Conservation (phyloP, 2,329 filamentous ascomycete species). For the Bipolaris sorokiniana region DNA sequence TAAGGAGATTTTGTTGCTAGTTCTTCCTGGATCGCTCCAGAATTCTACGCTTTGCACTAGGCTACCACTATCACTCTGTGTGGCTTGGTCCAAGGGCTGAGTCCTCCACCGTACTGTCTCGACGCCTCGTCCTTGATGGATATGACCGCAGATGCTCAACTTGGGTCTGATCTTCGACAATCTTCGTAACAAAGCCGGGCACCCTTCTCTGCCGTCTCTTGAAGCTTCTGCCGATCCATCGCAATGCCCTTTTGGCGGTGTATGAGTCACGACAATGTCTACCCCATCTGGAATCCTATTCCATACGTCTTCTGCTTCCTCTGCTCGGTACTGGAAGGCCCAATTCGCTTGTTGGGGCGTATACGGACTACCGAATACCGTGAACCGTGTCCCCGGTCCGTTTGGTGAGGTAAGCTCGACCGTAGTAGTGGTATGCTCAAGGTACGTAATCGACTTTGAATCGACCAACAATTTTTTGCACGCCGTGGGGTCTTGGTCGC, state of each 20-base stretch:
- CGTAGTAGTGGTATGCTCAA: conserved; percentile 62
- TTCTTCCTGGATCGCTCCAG: conserved; percentile 66
- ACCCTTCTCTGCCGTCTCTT: conserved; percentile 57
- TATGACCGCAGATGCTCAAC: conserved; percentile 73
- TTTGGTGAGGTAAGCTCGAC: conserved; percentile 56
- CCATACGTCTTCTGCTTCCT: conserved; percentile 61
- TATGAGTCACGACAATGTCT: conserved; percentile 75
- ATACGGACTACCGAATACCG: conserved; percentile 73
- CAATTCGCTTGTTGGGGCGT: conserved; percentile 63
- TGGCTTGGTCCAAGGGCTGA: conserved; percentile 1
- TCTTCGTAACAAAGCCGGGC: conserved; percentile 62
- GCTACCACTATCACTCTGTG: conserved; percentile 31
- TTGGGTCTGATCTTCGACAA: conserved; percentile 68
- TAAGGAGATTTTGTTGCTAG: conserved; percentile 66
- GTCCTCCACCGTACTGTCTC: conserved; percentile 68
- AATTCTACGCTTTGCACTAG: conserved; percentile 53
- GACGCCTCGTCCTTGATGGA: conserved; percentile 71
- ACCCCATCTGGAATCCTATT: conserved; percentile 64
- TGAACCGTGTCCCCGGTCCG: conserved; percentile 67
- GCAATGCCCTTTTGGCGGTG: conserved; percentile 66
- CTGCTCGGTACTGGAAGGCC: conserved; percentile 69
- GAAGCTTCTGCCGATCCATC: conserved; percentile 51
- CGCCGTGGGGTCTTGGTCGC: conserved; percentile 58
- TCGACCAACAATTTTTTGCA: conserved; percentile 62
- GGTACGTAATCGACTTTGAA: conserved; percentile 65